These are phyloP conservation scores for Rugonectria rugulosa DNA, from an alignment of 2,329 filamentous ascomycete species.

Conservation along the genomic window DNA sequence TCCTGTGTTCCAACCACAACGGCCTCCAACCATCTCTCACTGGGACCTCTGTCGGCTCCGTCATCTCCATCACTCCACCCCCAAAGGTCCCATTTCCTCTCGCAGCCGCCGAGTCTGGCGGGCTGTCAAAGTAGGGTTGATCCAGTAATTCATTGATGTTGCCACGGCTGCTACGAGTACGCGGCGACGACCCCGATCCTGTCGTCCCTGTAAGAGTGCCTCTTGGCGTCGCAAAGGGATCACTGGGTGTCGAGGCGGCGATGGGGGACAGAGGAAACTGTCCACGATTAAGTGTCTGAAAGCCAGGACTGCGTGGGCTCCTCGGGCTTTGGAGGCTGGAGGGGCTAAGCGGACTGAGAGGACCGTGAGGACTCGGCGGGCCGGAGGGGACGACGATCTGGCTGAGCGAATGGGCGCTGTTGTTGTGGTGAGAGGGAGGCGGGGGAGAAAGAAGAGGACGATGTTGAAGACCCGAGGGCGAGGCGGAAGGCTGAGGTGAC, in stretches of 20 bases:
- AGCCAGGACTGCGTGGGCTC: slow-evolving; percentile 32
- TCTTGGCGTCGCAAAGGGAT: slow-evolving; percentile 31
- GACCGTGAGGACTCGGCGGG: slow-evolving; percentile 27
- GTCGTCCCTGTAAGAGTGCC: slow-evolving; percentile 15
- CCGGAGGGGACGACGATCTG: slow-evolving; percentile 23
- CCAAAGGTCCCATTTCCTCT: slow-evolving; percentile 21
- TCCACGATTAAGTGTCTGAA: slow-evolving; percentile 25
- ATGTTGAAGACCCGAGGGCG: slow-evolving; percentile 20
- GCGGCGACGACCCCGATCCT: slow-evolving; percentile 16
- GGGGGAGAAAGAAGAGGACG: slow-evolving; percentile 36
- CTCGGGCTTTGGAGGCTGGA: slow-evolving; percentile 27
- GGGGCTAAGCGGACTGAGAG: slow-evolving; percentile 22
- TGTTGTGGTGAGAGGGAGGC: slow-evolving; percentile 22
- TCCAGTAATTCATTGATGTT: slow-evolving; percentile 34
- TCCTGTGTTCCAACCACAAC: slow-evolving; percentile 32
- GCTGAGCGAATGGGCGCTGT: slow-evolving; percentile 20
- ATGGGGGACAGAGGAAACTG: slow-evolving; percentile 27
- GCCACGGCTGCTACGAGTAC: slow-evolving; percentile 13
- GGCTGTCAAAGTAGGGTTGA: slow-evolving; percentile 35
- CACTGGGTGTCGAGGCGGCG: slow-evolving; percentile 3
- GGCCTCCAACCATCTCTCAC: slow-evolving; percentile 39
- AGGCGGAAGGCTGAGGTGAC: slow-evolving; percentile 34
- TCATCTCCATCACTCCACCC: slow-evolving; percentile 13
- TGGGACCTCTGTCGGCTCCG: slow-evolving; percentile 29
- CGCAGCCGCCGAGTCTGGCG: slow-evolving; percentile 25